phyloP scores from a whole-genome alignment of 805 yeast species.

The Komagataella kurtzmanii region DNA sequence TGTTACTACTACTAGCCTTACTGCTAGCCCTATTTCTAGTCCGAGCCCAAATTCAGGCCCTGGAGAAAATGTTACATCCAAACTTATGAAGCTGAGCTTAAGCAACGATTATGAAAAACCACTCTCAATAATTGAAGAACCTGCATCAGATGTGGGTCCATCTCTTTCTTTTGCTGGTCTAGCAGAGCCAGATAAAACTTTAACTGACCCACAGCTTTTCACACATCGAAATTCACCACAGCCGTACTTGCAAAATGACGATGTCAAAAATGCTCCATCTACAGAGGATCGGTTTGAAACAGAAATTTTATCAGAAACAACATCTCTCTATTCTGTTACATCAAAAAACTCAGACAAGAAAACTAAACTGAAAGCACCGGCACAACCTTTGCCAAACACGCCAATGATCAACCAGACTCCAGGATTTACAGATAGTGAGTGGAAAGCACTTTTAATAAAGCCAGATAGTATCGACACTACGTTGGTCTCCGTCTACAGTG shows the following conservation, averaged over 20 bases:
- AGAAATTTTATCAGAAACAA: not conserved
- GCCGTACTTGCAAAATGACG: not conserved
- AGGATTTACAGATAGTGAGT: not conserved
- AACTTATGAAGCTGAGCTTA: not conserved
- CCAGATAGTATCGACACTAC: conserved; percentile 15
- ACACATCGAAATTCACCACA: not conserved
- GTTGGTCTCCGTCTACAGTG: conserved; percentile 15
- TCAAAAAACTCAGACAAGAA: not conserved
- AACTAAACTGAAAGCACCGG: not conserved
- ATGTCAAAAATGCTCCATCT: not conserved
- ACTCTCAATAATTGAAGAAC: not conserved
- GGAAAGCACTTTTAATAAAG: not conserved
- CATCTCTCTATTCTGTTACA: not conserved
- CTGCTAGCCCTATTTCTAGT: not conserved
- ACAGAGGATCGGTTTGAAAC: not conserved
- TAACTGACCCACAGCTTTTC: not conserved
- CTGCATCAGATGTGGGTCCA: not conserved
- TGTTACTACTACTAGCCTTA: not conserved
- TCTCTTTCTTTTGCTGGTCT: not conserved
- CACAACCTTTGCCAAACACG: not conserved
- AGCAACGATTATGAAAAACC: not conserved
- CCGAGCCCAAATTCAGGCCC: not conserved
- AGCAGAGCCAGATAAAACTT: not conserved
- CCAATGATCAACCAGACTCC: not conserved
- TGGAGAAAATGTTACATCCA: not conserved